Percentiles rank a stretch among this genome's conserved stretches.
These are phyloP conservation scores for Russula sp. DNA, from an alignment of 768 basidiomycete species.

Conservation along the genomic window DNA sequence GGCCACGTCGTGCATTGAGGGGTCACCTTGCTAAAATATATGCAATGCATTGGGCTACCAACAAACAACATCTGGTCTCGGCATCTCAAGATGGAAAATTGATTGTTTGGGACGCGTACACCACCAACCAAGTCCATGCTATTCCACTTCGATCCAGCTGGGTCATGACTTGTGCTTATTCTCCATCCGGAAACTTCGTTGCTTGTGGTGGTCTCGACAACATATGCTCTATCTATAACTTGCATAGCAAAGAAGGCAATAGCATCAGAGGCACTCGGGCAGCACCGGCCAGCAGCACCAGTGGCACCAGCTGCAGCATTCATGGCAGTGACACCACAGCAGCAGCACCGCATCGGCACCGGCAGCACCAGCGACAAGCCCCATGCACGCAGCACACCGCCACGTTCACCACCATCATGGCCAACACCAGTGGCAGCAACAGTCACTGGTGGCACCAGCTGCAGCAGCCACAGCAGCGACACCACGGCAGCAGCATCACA, in stretches of 20 bases:
- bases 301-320: too few species aligned
- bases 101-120: constrained; percentile 99
- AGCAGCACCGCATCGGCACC: too few species aligned
- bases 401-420: too few species aligned
- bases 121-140: constrained; percentile 99
- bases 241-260: constrained; percentile 73
- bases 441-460: too few species aligned
- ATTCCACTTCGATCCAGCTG: constrained; percentile 96
- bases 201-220: constrained; percentile 99
- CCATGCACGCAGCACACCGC: too few species aligned
- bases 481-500: too few species aligned
- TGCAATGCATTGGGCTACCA: constrained; percentile 99
- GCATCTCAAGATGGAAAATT: constrained; percentile 99
- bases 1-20: constrained; percentile 88
- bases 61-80: constrained; percentile 95
- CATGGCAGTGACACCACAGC: too few species aligned
- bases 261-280: constrained; percentile 76
- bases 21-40: constrained; percentile 99
- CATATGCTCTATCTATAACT: constrained; percentile 97
- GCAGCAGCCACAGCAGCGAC: too few species aligned
- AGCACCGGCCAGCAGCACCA: too few species aligned
- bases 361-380: too few species aligned
- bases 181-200: constrained; percentile 94
- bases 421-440: too few species aligned
- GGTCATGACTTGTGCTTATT: constrained; percentile 99